Evolutionary conservation across 2,329 filamentous ascomycete genomes (phyloP).

Genomic region (Curvularia eragrostidis): DNA sequence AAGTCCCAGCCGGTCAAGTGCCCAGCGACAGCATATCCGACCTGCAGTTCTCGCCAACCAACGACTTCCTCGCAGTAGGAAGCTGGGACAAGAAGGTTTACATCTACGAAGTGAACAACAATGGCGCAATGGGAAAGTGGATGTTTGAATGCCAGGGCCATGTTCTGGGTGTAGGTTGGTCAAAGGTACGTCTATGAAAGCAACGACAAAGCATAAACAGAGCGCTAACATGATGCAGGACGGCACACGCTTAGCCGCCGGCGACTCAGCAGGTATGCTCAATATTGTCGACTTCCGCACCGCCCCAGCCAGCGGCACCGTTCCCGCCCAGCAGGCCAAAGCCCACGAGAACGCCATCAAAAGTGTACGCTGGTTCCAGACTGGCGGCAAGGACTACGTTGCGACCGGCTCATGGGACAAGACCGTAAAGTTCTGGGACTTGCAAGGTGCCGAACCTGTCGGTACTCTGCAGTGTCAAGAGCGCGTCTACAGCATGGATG

Average conservation of each 20-base stretch:
- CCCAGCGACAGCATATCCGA: constrained; percentile 91
- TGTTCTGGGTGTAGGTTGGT: constrained; percentile 85
- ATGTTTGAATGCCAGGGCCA: constrained; percentile 82
- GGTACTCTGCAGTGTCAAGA: constrained; percentile 74
- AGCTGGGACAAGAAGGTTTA: constrained; percentile 99
- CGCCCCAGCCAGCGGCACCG: constrained; percentile 44
- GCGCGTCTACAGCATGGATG: constrained; percentile 89
- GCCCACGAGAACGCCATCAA: constrained; percentile 81
- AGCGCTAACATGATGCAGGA: constrained; percentile 64
- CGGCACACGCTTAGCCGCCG: constrained; percentile 85
- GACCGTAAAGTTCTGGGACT: constrained; percentile 88
- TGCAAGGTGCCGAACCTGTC: constrained; percentile 68
- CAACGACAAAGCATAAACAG: background rate
- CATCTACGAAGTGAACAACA: constrained; percentile 90
- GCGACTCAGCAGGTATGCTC: constrained; percentile 88
- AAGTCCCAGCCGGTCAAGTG: constrained; percentile 68
- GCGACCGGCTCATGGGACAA: constrained; percentile 95
- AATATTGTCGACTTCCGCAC: constrained; percentile 80
- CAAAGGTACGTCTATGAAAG: constrained; percentile 68
- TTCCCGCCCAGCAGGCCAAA: constrained; percentile 64
- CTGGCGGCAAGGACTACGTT: constrained; percentile 75
- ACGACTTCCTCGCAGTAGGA: constrained; percentile 84
- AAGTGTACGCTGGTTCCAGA: constrained; percentile 69
- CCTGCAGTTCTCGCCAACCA: constrained; percentile 77
- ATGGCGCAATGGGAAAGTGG: constrained; percentile 83